Evolutionary conservation across 2,329 filamentous ascomycete genomes (phyloP).

Genomic region (Cladosporium phlei): DNA sequence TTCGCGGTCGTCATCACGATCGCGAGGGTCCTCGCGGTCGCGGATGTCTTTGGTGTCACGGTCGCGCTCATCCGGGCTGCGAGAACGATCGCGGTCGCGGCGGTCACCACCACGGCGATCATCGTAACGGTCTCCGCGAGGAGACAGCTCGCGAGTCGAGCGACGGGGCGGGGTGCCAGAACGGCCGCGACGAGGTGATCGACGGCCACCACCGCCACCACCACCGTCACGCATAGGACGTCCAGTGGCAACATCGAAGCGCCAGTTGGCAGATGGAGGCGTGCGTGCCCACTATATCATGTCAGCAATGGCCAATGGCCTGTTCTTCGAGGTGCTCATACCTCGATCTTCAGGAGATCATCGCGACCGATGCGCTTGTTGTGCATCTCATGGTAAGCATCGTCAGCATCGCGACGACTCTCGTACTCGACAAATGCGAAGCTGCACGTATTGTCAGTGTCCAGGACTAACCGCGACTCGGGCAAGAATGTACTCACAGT

Average conservation of each 20-base stretch:
- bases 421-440: constrained; percentile 99
- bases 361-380: constrained; percentile 97
- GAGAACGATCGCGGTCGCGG: constrained; percentile 72
- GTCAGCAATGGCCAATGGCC: constrained; percentile 23
- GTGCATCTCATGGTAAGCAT: constrained; percentile 99
- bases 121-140: constrained; percentile 58
- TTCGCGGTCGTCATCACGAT: constrained; percentile 46
- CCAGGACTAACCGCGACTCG: neutral
- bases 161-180: constrained; percentile 28
- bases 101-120: constrained; percentile 61
- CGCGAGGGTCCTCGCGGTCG: constrained; percentile 41
- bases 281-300: constrained; percentile 86
- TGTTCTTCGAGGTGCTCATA: constrained; percentile 36
- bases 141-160: constrained; percentile 12
- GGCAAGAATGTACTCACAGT: constrained; percentile 63
- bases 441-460: constrained; percentile 46
- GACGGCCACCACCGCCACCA: constrained; percentile 60
- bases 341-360: constrained; percentile 96
- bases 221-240: constrained; percentile 62
- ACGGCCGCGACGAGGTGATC: constrained; percentile 50
- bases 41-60: constrained; percentile 66
- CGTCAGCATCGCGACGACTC: constrained; percentile 94
- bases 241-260: constrained; percentile 87
- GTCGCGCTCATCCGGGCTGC: constrained; percentile 60
- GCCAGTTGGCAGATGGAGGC: constrained; percentile 95